These are phyloP conservation scores for Nymphaea thermarum DNA, from an alignment of 164 flowering plant species.

Conservation along the genomic window DNA sequence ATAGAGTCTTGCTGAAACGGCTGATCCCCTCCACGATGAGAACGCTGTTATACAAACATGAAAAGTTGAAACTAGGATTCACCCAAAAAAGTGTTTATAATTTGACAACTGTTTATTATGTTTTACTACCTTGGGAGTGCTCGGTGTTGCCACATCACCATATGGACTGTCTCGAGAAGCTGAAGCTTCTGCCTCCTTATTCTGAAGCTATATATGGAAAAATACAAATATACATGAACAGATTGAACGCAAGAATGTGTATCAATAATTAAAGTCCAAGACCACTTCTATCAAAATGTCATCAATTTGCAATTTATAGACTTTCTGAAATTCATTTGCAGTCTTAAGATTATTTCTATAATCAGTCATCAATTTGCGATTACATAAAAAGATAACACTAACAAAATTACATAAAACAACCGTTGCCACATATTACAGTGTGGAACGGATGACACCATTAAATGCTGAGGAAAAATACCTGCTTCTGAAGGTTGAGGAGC, in stretches of 20 bases:
- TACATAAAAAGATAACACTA: too few species aligned
- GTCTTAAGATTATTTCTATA: too few species aligned
- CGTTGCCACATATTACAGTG: too few species aligned
- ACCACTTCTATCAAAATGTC: too few species aligned
- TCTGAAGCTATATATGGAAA: slow-evolving; percentile 40
- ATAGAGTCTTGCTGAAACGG: slow-evolving; percentile 50
- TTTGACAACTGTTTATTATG: not conserved
- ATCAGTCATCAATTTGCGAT: too few species aligned
- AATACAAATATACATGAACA: not conserved
- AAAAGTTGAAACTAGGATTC: not conserved
- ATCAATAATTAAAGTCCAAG: too few species aligned
- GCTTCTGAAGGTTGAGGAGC: slow-evolving; percentile 86
- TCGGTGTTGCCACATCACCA: slow-evolving; percentile 40
- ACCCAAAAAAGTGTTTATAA: not conserved
- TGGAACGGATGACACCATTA: not conserved
- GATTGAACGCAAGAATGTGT: not conserved
- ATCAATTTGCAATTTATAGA: too few species aligned
- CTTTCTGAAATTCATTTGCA: too few species aligned
- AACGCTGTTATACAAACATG: slow-evolving; percentile 24
- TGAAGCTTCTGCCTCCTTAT: slow-evolving; percentile 84
- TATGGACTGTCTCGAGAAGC: slow-evolving; percentile 62
- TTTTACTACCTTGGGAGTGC: slow-evolving; percentile 62
- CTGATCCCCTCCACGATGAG: slow-evolving; percentile 39
- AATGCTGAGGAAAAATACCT: slow-evolving; percentile 30
- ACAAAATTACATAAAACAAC: too few species aligned